Base-by-base conservation (phyloP, 2,329 filamentous ascomycete genomes). In the Penicillium expansum region DNA sequence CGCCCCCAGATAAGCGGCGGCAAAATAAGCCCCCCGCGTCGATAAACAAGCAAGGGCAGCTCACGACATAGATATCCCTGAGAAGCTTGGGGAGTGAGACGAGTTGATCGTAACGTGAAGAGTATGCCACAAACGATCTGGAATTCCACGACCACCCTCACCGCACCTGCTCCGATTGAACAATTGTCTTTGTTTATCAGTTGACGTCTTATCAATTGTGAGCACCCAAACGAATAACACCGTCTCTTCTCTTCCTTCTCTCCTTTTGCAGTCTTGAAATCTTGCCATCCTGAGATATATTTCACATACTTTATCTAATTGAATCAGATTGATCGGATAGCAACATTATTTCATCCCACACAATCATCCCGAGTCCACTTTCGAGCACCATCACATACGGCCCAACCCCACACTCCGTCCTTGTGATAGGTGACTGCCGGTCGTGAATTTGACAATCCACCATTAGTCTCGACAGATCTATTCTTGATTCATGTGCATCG, bases 21-120 rank as follows among this genome's bases (percentile, higher is more conserved):
- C 70, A 71, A 57, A 69, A 72, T 65, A n/a, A 41, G 55, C 69
- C 69, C 49, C 53, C 69, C 69, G 64, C 68, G 64, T 65, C 53
- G 67, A 62, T 66, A 63, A 66, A 66, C 64, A 66, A 45, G 65
- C 66, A 67, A 71, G 65, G 67, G 60, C 59, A 43, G 55, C 51
- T 24, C 32, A 45, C 49, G 13, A 43, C 29, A 30, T 39, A 4
- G 27, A 55, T 37, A 45, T 38, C n/a, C 52, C 43, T 39, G 44
- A 18, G 20, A 48, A 39, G 27, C 8, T 43, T 13, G 13, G 29
- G 20, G 20, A 18, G n/a, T 45, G 49, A 52, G 30, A 52, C 5
- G 18, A 22, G 9, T 38, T 24, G 18, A 22, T 47, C 24, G 16
- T 37, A 24, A 35, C 7, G 32, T 24, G 39, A 47, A 52, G 27